Evolutionary conservation across 2,329 filamentous ascomycete genomes (phyloP), one percentile per base, ranked within the genome.

Genomic region (Phialophora chinensis): DNA sequence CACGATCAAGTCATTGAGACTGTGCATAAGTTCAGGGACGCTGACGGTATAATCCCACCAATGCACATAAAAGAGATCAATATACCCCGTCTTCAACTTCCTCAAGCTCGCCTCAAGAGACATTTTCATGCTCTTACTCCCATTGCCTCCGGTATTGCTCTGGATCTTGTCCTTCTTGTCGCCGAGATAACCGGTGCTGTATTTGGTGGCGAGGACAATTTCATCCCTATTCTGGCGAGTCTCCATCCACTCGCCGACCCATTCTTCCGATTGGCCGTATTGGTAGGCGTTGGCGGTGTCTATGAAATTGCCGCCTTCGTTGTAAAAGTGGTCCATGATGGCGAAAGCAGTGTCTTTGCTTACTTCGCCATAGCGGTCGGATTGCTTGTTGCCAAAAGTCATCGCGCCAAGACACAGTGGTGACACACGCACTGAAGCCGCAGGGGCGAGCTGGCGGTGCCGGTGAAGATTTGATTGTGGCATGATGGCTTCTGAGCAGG

Each of bases 1-100:
- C 0, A 75, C 66, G 0, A 90, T 86, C 10, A 90, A 79, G 23
- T 82, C 78, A 73, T 91, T 88, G 52, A 91, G 81, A 1, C 83
- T 83, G 65, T 90, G 86, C 89, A 91, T 91, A 52, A 91, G 60
- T 73, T 91, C 89, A 88, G 1, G 81, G 57, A 91, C 86, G 0
- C 83, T 84, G 33, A 86, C 87, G n/a, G 83, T 86, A 72, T 83
- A 88, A 74, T 91, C 88, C 87, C 88, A 91, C 59, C 58, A 75
- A 61, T 78, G 77, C 1, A 78, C 71, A 60, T 76, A 77, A 27
- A 75, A 69, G 6, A 79, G 44, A 60, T 79, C 77, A 44, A 79
- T 72, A 62, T 79, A 79, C 35, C 66, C 69, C 1, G 77, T 79
- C 57, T 72, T 70, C 44, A 79, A 60, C 29, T 77, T 77, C 66